Percentiles rank a stretch among this genome's conserved stretches.
Conservation (phyloP, 2,329 filamentous ascomycete genomes). For the Diaporthe batatas region DNA sequence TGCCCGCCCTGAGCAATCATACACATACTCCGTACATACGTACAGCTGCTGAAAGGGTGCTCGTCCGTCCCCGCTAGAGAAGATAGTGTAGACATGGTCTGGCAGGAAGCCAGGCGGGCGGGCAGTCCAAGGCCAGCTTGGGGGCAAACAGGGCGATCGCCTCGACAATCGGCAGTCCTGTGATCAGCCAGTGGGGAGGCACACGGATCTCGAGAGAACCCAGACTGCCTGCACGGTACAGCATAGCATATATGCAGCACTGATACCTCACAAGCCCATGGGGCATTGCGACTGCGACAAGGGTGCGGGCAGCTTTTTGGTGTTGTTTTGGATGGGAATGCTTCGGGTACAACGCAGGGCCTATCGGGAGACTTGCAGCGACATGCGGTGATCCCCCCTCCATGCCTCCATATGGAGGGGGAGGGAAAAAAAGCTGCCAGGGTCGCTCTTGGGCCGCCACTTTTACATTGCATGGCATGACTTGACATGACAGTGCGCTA, state of each 20-base stretch:
- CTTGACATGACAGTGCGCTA: slow-evolving; percentile 27
- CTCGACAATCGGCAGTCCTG: slow-evolving; percentile 26
- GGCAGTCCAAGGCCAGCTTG: slow-evolving; percentile 7
- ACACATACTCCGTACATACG: neutral
- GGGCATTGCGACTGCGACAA: slow-evolving; percentile 22
- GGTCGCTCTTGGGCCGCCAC: slow-evolving; percentile 29
- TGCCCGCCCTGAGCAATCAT: slow-evolving; percentile 10
- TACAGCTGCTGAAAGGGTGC: neutral
- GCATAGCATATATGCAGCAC: slow-evolving; percentile 2
- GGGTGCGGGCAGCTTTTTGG: slow-evolving; percentile 10
- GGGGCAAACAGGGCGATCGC: slow-evolving; percentile 12
- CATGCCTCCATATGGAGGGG: neutral
- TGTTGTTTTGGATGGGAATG: slow-evolving; percentile 34
- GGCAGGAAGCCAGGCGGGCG: neutral
- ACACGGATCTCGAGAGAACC: slow-evolving; percentile 9
- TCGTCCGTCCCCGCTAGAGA: neutral
- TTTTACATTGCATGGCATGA: slow-evolving; percentile 28
- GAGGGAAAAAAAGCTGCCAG: slow-evolving; percentile 13
- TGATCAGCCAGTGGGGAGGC: slow-evolving; percentile 24
- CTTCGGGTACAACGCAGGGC: slow-evolving; percentile 27
- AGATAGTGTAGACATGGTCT: neutral
- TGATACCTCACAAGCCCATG: slow-evolving; percentile 21
- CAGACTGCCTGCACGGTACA: slow-evolving; percentile 9
- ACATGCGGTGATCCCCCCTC: slow-evolving; percentile 29
- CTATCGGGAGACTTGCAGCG: slow-evolving; percentile 32